These are phyloP conservation scores for Xylaria cubensis DNA, from an alignment of 495 filamentous ascomycete genomes.

Conservation along the genomic window DNA sequence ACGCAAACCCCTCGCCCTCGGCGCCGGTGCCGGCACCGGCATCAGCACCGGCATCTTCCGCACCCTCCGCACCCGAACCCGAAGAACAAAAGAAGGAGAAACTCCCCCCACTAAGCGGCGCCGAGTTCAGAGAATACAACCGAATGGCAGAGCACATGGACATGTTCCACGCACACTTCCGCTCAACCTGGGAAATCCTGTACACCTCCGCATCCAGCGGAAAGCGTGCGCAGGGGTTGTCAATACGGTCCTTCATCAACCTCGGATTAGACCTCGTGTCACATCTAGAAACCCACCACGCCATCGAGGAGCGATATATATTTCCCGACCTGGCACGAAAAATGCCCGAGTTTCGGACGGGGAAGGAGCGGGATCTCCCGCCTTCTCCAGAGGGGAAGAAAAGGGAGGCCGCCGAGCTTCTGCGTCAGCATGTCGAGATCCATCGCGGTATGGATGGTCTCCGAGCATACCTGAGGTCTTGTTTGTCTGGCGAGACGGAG, in stretches of 20 bases:
- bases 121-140: constrained; percentile 72
- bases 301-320: constrained; percentile 82
- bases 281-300: constrained; percentile 78
- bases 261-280: constrained; percentile 69
- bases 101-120: constrained; percentile 55
- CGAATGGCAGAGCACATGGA: constrained; percentile 81
- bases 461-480: constrained; percentile 69
- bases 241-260: constrained; percentile 65
- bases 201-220: constrained; percentile 62
- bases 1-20: background rate
- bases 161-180: constrained; percentile 81
- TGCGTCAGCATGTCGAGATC: constrained; percentile 82
- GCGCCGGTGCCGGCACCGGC: background rate
- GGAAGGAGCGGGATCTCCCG: constrained; percentile 13
- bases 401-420: constrained; percentile 63
- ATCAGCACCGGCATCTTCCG: background rate
- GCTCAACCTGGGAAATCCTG: constrained; percentile 71
- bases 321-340: constrained; percentile 77
- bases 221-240: constrained; percentile 62
- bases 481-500: constrained; percentile 69
- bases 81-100: background rate
- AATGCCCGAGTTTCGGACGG: constrained; percentile 77
- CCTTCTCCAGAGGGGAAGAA: constrained; percentile 13
- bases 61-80: too few species aligned
- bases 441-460: constrained; percentile 80